Percentiles rank a stretch among this genome's conserved stretches.
phyloP scores from a whole-genome alignment of 371 early-diverging fungal genomes.

The Sanchytrium tribonematis region DNA sequence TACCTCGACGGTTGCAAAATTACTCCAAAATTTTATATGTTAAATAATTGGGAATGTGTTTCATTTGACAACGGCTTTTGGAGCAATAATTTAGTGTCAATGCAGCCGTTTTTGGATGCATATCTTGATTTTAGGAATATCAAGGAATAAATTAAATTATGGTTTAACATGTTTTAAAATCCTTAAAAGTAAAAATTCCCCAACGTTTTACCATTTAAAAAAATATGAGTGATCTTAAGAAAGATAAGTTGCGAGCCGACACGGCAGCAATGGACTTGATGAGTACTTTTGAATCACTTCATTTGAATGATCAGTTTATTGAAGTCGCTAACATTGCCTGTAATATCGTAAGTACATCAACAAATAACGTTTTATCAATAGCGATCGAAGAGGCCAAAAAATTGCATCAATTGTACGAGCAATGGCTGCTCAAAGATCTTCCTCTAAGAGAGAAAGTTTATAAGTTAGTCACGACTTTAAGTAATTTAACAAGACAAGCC shows the following conservation, averaged over 20 bases:
- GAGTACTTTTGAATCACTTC: neutral
- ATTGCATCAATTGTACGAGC: neutral
- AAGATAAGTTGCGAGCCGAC: neutral
- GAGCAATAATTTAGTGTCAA: neutral
- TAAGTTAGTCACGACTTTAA: neutral
- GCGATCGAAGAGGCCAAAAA: neutral
- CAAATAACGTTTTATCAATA: neutral
- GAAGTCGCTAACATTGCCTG: neutral
- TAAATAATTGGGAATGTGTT: neutral
- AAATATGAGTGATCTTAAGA: neutral
- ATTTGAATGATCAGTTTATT: neutral
- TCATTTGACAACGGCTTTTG: neutral
- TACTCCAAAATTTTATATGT: neutral
- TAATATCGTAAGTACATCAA: neutral
- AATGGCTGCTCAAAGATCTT: neutral
- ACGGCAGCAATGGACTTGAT: neutral
- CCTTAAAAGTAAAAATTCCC: too few relatives aligned
- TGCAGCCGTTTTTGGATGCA: neutral
- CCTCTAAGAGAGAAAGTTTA: neutral
- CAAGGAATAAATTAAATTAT: neutral
- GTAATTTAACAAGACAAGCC: neutral
- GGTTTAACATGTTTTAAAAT: too few relatives aligned
- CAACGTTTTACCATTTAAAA: neutral
- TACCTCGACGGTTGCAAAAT: neutral
- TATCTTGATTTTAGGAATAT: neutral